phyloP scores from a whole-genome alignment of 2,329 filamentous ascomycete species.

The Colletotrichum neosansevieriae region DNA sequence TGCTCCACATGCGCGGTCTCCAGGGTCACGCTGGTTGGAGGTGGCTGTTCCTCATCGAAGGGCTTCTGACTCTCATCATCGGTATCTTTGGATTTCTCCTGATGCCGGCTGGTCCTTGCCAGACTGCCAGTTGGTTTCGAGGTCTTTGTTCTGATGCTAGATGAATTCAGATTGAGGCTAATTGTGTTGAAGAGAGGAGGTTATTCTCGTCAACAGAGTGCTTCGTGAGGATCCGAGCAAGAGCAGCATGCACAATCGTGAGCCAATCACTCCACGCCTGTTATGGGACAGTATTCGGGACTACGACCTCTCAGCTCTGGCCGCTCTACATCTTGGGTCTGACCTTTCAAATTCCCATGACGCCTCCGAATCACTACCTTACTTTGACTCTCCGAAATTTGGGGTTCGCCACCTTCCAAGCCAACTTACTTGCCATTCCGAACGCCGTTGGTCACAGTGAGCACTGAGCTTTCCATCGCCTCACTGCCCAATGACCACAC shows the following conservation, averaged over 20 bases:
- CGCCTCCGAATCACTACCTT: constrained; percentile 64
- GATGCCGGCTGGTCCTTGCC: constrained; percentile 65
- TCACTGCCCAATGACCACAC: not conserved
- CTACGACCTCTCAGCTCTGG: constrained; percentile 59
- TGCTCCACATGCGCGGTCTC: constrained; percentile 56
- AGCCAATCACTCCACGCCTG: constrained; percentile 62
- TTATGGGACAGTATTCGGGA: constrained; percentile 67
- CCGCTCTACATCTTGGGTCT: constrained; percentile 67
- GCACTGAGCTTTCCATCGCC: constrained; percentile 39
- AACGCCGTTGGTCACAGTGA: constrained; percentile 52
- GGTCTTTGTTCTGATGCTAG: constrained; percentile 43
- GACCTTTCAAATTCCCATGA: constrained; percentile 64
- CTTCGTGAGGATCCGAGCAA: constrained; percentile 71
- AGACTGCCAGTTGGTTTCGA: constrained; percentile 66
- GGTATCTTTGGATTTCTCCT: constrained; percentile 66
- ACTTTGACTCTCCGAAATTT: constrained; percentile 69
- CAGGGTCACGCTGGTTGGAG: constrained; percentile 53
- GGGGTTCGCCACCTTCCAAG: constrained; percentile 70
- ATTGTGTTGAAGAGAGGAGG: constrained; percentile 58
- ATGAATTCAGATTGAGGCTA: not conserved
- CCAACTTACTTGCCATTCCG: constrained; percentile 74
- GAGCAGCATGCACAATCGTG: constrained; percentile 70
- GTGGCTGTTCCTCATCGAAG: constrained; percentile 70
- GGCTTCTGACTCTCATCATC: constrained; percentile 57
- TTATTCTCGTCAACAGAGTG: constrained; percentile 71